Evolutionary conservation across 352 stramenopile species (phyloP), one percentile per base, ranked within the genome.

Genomic region (Pythium dissimile): DNA sequence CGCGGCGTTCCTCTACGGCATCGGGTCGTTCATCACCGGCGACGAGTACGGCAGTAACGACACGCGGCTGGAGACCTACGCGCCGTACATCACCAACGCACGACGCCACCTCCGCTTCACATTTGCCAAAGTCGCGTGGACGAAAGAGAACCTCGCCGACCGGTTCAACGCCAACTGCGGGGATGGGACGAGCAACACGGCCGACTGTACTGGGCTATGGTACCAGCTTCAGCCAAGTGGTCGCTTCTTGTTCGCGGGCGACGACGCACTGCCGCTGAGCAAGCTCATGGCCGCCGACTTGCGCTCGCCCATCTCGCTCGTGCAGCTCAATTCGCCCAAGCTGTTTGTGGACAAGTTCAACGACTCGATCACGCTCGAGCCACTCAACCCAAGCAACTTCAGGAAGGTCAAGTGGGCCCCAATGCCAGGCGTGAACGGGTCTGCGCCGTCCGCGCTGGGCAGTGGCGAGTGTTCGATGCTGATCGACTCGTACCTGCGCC

Each of bases 11-110:
- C 15, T 80, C 1, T 80, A 74, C 35, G 70, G 67, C n/a, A 69
- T 79, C 48, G 68, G 70, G 9, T 80, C 74, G 45, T 76, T 76
- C 62, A 75, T 84, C 51, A 52, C 61, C 2, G 74, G 67, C 18
- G 67, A 77, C 20, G 58, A 71, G 13, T 84, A 72, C 38, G 65
- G 65, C 21, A 49, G 34, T 27, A 37, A 37, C 13, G 13, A 37
- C 31, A 37, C 31, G 31, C 8, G 13, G 31, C 55, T 54, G n/a
- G 64, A 38, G 4, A 57, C 59, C 5, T 31, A 63, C 9, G 34
- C 53, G 38, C 69, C 72, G 16, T 84, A 72, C 53, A 69, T 84
- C 26, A 32, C 52, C 6, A 64, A 66, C 1, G 66, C 72, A 6
- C 66, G 72, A 2, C 69, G 69, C 7, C 67, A 77, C 58, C 30